A percentile compares a stretch with the other conserved stretches of the same genome.
Evolutionary conservation across 1,284 basidiomycete species (phyloP).

Genomic region (Rhodotorula mucilaginosa): DNA sequence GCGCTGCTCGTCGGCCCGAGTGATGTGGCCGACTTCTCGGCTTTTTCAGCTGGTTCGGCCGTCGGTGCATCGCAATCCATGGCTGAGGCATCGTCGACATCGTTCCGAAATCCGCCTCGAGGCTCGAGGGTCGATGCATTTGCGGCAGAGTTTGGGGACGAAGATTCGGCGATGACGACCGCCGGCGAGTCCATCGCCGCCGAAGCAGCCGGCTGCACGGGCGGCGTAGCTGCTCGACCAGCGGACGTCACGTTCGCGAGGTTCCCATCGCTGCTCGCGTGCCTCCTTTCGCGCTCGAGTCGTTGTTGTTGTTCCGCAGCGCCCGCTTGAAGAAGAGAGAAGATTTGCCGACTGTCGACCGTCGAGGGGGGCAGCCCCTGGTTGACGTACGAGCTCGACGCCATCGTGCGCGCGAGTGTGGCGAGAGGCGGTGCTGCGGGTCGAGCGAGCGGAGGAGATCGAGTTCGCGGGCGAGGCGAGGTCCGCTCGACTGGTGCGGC

Average conservation of each 20-base stretch:
- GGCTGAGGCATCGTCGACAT: too few species aligned
- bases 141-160: too few species aligned
- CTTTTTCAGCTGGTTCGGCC: neutral
- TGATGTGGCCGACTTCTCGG: neutral
- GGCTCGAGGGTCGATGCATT: too few species aligned
- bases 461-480: neutral
- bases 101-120: too few species aligned
- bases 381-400: neutral
- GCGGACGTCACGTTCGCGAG: neutral
- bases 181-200: neutral
- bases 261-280: neutral
- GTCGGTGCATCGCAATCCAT: neutral
- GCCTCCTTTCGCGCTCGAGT: neutral
- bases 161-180: neutral
- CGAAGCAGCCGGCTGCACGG: neutral
- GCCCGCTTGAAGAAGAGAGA: neutral
- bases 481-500: neutral
- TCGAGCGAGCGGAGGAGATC: neutral
- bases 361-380: neutral
- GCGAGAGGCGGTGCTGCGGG: neutral
- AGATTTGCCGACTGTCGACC: neutral
- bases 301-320: conserved; percentile 1
- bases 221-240: neutral
- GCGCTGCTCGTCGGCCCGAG: conserved; percentile 13
- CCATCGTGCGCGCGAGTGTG: neutral